phyloP scores from a whole-genome alignment of 2,329 filamentous ascomycete species.

The Pestalotiopsis sp. region DNA sequence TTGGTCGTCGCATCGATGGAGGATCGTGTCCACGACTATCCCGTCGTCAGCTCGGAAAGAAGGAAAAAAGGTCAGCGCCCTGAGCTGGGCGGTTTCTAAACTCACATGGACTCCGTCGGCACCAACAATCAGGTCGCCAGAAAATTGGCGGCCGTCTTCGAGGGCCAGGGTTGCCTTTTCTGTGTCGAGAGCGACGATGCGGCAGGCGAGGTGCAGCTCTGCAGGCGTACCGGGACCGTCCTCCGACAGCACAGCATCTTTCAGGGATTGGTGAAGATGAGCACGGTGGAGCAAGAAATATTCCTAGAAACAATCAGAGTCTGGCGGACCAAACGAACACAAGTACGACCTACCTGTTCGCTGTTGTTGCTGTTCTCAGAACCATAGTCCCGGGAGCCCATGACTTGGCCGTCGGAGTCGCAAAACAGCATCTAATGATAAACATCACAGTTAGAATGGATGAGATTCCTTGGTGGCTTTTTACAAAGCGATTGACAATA shows the following conservation, averaged over 20 bases:
- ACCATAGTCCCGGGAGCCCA: conserved; percentile 23
- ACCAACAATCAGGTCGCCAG: conserved; percentile 25
- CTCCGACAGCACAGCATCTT: conserved; percentile 41
- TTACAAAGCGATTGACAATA: neutral
- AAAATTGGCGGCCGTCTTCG: conserved; percentile 19
- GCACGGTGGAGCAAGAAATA: conserved; percentile 58
- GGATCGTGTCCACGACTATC: conserved; percentile 33
- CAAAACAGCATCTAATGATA: neutral
- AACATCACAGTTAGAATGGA: neutral
- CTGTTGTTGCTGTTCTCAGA: neutral
- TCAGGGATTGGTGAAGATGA: conserved; percentile 54
- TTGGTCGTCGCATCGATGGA: conserved; percentile 41
- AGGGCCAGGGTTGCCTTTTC: conserved; percentile 20
- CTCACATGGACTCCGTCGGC: conserved; percentile 27
- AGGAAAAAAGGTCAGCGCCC: neutral
- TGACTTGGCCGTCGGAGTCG: conserved; percentile 10
- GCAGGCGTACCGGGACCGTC: conserved; percentile 38
- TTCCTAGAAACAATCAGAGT: conserved; percentile 40
- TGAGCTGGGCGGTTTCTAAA: no score
- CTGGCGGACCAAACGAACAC: conserved; percentile 24
- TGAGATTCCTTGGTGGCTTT: neutral
- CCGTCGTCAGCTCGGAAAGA: no score
- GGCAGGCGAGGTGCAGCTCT: conserved; percentile 32
- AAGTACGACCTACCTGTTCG: conserved; percentile 29
- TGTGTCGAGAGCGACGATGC: conserved; percentile 22